Percentiles rank a stretch among this genome's conserved stretches.
phyloP scores from a whole-genome alignment of 1,284 basidiomycete species.

The Porodaedalea pini region DNA sequence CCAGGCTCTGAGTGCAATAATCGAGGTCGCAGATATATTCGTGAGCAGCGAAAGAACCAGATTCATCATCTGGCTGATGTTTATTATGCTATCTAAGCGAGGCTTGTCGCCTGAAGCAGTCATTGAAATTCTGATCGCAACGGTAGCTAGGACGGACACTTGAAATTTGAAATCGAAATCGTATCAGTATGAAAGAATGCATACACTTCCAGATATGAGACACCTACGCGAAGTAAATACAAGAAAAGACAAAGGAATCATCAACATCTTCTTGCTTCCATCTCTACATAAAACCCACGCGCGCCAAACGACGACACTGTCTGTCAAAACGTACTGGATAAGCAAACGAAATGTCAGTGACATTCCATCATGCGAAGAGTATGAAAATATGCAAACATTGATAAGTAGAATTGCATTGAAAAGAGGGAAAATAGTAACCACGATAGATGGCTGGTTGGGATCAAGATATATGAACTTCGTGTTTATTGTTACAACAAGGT shows the following conservation, averaged over 20 bases:
- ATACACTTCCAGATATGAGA: not conserved
- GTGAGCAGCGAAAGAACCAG: constrained; percentile 7
- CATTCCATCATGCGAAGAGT: not conserved
- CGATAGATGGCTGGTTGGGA: not conserved
- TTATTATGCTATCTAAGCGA: not conserved
- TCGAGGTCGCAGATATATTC: constrained; percentile 4
- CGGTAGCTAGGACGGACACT: not conserved
- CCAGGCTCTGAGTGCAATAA: constrained; percentile 3
- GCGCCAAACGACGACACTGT: constrained; percentile 12
- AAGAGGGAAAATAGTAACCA: not conserved
- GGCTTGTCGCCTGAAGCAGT: not conserved
- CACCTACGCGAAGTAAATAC: not conserved
- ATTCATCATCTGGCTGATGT: not conserved
- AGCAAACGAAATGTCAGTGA: not conserved
- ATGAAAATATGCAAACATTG: not conserved
- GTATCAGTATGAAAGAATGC: not conserved
- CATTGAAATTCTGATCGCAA: not conserved
- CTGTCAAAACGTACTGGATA: constrained; percentile 2
- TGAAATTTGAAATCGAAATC: not conserved
- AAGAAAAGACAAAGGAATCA: constrained; percentile 1
- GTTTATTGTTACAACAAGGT: not conserved
- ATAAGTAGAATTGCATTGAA: constrained; percentile 2
- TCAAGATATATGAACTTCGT: not conserved
- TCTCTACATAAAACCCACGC: constrained; percentile 3
- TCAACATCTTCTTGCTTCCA: not conserved